Base-by-base conservation (phyloP, 2,329 filamentous ascomycete genomes). In the Dactylonectria estremocensis region DNA sequence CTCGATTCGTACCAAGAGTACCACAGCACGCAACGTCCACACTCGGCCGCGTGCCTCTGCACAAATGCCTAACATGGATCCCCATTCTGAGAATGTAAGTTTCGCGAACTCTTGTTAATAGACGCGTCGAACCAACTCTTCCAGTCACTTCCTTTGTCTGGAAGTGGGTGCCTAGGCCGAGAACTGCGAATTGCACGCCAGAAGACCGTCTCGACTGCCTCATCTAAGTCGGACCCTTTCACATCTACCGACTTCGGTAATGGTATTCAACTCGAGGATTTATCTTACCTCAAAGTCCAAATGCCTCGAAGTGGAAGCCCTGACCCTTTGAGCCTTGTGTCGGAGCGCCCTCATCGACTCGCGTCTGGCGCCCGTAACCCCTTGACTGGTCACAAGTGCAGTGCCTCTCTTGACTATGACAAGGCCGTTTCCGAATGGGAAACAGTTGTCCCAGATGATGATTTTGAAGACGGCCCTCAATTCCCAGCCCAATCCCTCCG, bases 361-460 rank as follows among this genome's bases (percentile, higher is more conserved):
- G 49, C 20, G 6, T 31, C 31, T 28, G 50, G 33, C 33, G 20
- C 37, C 9, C 37, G 28, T 2, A 55, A 13, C n/a, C 52, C 35
- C 2, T 10, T 54, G 3, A 13, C 49, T 45, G 49, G 20, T 7
- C 31, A 48, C 1, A 53, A 67, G 13, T 24, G 40, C 10, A 64
- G 62, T 22, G 61, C 54, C 5, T 55, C 62, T 1, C 60, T 58
- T 2, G 67, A 67, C 20, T 65, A 72, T 16, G 74, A 77, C 18
- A 69, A 69, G 40, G 66, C 69, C 5, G 57, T 58, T 54, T 79
- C 78, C 2, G 76, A 78, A 22, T 79, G 77, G 77, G 78, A 80
- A 55, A 79, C 77, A 0, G 67, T 78, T 14, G 74, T 70, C 24
- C 67, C 64, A 22, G 75, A 77, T 9, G 77, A 79, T 11, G 76